phyloP scores from a whole-genome alignment of 768 basidiomycete species.

The Fomitopsis serialis region DNA sequence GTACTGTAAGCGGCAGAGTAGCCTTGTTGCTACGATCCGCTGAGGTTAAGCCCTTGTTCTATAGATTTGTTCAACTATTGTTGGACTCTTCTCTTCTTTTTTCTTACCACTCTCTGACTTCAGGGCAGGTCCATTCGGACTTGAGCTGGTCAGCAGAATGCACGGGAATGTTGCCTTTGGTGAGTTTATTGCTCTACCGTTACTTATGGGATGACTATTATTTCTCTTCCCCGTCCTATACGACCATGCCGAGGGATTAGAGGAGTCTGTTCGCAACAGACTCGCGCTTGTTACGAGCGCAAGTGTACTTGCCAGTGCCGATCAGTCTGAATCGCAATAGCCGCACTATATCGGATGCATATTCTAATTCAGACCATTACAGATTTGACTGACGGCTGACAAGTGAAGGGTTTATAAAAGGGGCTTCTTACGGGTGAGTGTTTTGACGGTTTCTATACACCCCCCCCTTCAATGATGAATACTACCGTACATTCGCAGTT shows the following conservation, averaged over 20 bases:
- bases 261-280: constrained; percentile 77
- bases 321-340: constrained; percentile 58
- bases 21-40: constrained; percentile 76
- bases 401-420: too few species aligned
- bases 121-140: constrained; percentile 33
- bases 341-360: not conserved
- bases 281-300: constrained; percentile 52
- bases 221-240: constrained; percentile 90
- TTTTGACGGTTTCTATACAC: too few species aligned
- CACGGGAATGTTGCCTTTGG: not conserved
- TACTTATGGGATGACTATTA: constrained; percentile 53
- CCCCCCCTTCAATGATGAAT: constrained; percentile 34
- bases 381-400: constrained; percentile 3
- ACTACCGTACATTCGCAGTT: constrained; percentile 81
- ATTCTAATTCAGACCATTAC: not conserved
- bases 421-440: too few species aligned
- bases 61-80: constrained; percentile 57
- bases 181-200: not conserved
- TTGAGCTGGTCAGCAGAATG: constrained; percentile 8
- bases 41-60: constrained; percentile 72
- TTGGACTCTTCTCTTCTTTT: constrained; percentile 36
- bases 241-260: constrained; percentile 84
- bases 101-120: constrained; percentile 24
- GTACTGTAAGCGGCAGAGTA: constrained; percentile 76
- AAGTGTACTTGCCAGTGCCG: constrained; percentile 89